These are phyloP conservation scores for Neostapfia colusana DNA, from an alignment of 176 grass and related monocot genomes.

Conservation along the genomic window DNA sequence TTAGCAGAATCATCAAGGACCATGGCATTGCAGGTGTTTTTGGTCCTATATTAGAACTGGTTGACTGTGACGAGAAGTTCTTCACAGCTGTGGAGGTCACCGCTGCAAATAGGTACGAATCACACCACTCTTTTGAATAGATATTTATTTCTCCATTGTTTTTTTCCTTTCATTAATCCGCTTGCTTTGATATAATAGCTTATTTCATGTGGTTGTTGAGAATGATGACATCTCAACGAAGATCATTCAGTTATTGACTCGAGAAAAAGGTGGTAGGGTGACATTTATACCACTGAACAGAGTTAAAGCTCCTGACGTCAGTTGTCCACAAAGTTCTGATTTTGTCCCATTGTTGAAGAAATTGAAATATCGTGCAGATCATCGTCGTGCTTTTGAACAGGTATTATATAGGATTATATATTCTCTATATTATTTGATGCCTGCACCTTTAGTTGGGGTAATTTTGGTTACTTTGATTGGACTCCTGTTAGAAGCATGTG, in stretches of 20 bases:
- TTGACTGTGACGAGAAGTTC: constrained; percentile 95
- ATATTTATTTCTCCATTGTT: constrained; percentile 22
- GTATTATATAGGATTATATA: constrained; percentile 38
- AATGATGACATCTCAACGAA: constrained; percentile 85
- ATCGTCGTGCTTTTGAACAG: constrained; percentile 85
- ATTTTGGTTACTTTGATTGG: constrained; percentile 15
- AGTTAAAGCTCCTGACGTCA: constrained; percentile 72
- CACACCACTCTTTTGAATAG: constrained; percentile 3
- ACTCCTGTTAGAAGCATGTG: not conserved
- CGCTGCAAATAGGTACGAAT: constrained; percentile 78
- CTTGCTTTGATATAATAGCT: constrained; percentile 51
- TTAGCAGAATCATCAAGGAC: constrained; percentile 84
- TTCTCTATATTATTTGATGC: not conserved
- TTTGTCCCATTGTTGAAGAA: constrained; percentile 94
- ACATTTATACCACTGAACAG: constrained; percentile 98
- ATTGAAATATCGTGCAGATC: constrained; percentile 79
- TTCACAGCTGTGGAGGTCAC: constrained; percentile 99
- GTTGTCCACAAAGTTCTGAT: constrained; percentile 84
- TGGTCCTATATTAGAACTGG: constrained; percentile 90
- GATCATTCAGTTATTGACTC: constrained; percentile 86
- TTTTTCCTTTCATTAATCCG: constrained; percentile 26
- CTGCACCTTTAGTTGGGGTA: constrained; percentile 22
- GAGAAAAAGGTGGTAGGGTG: constrained; percentile 94
- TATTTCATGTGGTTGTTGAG: constrained; percentile 98
- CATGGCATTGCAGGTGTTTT: constrained; percentile 78